Conservation (phyloP, 140 eudicot genomes). For the Erigeron philadelphicus region DNA sequence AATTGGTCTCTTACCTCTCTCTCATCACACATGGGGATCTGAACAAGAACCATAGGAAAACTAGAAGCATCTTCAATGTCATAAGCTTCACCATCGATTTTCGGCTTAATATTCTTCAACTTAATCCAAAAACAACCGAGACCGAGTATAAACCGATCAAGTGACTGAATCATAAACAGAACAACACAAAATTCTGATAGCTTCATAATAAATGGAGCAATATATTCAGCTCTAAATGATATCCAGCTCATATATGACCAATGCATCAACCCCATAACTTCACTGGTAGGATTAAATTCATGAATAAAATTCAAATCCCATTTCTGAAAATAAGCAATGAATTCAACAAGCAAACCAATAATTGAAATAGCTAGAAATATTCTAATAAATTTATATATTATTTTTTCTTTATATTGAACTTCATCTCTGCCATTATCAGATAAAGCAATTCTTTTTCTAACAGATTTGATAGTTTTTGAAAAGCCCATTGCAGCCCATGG, state of each 20-base stretch:
- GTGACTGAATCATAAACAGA: slow-evolving; percentile 74
- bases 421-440: slow-evolving; percentile 59
- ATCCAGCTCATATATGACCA: slow-evolving; percentile 75
- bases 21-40: slow-evolving; percentile 96
- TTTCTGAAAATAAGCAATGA: slow-evolving; percentile 58
- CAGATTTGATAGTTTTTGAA: slow-evolving; percentile 28
- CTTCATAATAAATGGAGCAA: slow-evolving; percentile 51
- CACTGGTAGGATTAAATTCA: slow-evolving; percentile 38
- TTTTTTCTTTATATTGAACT: slow-evolving; percentile 50
- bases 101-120: slow-evolving; percentile 60
- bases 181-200: slow-evolving; percentile 68
- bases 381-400: slow-evolving; percentile 62
- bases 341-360: slow-evolving; percentile 50
- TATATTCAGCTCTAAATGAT: slow-evolving; percentile 59
- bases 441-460: slow-evolving; percentile 52
- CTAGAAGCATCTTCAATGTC: slow-evolving; percentile 60
- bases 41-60: slow-evolving; percentile 93
- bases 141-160: slow-evolving; percentile 66
- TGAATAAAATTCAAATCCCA: slow-evolving; percentile 66
- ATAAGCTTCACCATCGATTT: slow-evolving; percentile 38
- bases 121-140: slow-evolving; percentile 82
- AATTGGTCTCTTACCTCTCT: slow-evolving; percentile 51
- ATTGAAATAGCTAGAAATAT: slow-evolving; percentile 57
- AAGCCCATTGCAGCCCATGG: slow-evolving; percentile 53
- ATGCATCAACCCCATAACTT: slow-evolving; percentile 45